Base-by-base conservation (phyloP, 2,329 filamentous ascomycete genomes). In the Xylaria sp. region DNA sequence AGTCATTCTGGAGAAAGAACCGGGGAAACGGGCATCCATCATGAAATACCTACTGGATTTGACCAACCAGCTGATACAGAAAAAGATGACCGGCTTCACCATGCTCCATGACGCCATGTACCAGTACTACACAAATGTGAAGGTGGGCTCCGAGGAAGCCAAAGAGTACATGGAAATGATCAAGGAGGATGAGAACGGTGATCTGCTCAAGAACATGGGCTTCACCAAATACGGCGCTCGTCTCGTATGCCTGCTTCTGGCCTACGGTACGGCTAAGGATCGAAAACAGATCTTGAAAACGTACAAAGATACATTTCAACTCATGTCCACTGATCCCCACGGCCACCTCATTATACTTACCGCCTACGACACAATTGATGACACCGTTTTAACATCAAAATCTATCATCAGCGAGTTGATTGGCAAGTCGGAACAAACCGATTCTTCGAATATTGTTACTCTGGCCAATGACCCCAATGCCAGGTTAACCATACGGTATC, bases 51-150 rank as follows among this genome's bases (percentile, higher is more conserved):
- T 98, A 63, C 87, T 91, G 72, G 91, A 93, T 73, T 88, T 97
- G 82, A 96, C 97, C 84, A 97, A 97, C 81, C 89, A 91, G 70
- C 87, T 99, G 48, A 87, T 98, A 56, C 94, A 99, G 81, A 99
- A 99, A 87, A 96, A 96, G 82, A 90, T 96, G 82, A 97, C 93
- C 0, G 95, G 93, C 10, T 98, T 99, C 81, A 98, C 95, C 2
- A 97, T 99, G 87, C 88, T 99, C 23, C 97, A 99, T 80, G 96
- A 98, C 76, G 96, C 96, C 58, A 97, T 99, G 94, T 85, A 97
- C 67, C 95, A 99, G 79, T 99, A 97, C 81, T 97, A 95, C 81
- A 83, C 93, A 61, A 95, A 92, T 75, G 89, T 90, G 55, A 90
- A 91, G 72, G 84, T 88, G 4, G 94, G 91, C 3, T 93, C 90